Evolutionary conservation across 2,329 filamentous ascomycete species (phyloP), one percentile per base, ranked within the genome.

Genomic region (Pseudocercospora musae): DNA sequence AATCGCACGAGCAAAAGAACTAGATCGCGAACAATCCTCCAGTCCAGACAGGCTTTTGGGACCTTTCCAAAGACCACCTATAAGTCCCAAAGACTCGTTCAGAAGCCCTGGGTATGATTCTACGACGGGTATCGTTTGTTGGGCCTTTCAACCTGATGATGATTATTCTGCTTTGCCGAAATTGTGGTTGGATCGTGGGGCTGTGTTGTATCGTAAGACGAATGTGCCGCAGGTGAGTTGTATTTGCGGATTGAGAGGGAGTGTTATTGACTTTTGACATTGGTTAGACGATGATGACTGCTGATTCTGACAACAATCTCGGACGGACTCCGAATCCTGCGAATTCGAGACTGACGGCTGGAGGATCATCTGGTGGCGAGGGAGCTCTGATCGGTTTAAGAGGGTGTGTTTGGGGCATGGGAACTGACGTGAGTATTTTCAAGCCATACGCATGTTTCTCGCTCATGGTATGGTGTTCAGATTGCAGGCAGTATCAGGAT

Each of bases 351-450:
- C 77, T 87, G 42, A 86, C 84, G 0, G 80, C 85, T 0, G 89
- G 89, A 6, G 89, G 89, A 1, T 86, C 82, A 7, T 85, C 84
- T 0, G 88, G 88, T 13, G 89, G 89, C 11, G 87, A 89, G 71
- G 86, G 81, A 0, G 85, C 83, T 0, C 73, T 89, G 10, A 69
- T 89, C 20, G 82, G 81, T 2, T 81, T 89, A 77, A 78, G 80
- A 27, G 87, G 86, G 0, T 82, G 78, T 40, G 78, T 85, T 57
- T 69, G 89, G 1, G 87, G 87, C 0, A 79, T 88, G 13, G 86
- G 85, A 0, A 89, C 87, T 0, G 87, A 89, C 73, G 80, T 89
- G n/a, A 20, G 40, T 44, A 8, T n/a, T 15, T 5, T 20, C 15
- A 4, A n/a, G n/a, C 7, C 2, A 8, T 5, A 29, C 27, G 7